A percentile compares a stretch with the other conserved stretches of the same genome.
Evolutionary conservation across 2,329 filamentous ascomycete species (phyloP).

Genomic region (Penicillium sp.): DNA sequence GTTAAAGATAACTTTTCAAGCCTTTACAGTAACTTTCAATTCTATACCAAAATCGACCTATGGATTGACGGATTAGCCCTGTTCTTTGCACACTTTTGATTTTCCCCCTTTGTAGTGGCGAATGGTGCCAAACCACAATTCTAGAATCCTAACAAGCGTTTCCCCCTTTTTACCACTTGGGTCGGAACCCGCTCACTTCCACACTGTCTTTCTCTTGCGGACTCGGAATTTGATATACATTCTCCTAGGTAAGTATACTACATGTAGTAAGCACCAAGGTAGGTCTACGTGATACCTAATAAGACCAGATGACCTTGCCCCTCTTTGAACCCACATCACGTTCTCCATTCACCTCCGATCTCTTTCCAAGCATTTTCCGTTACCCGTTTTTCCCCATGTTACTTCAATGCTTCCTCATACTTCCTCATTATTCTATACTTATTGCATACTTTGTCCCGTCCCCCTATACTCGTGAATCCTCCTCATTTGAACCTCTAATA

Average conservation of each 20-base stretch:
- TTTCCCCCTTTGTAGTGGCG: constrained; percentile 21
- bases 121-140: constrained; percentile 23
- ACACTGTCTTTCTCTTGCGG: not conserved
- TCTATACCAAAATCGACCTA: constrained; percentile 7
- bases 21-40: constrained; percentile 18
- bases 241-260: too few relatives aligned
- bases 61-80: constrained; percentile 21
- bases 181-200: not conserved
- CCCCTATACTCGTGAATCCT: not conserved
- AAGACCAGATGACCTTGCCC: constrained; percentile 9
- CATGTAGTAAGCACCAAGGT: not conserved
- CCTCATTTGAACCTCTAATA: not conserved
- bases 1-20: too few relatives aligned
- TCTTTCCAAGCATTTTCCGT: not conserved
- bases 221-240: not conserved
- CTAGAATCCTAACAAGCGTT: constrained; percentile 3
- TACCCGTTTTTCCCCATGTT: constrained; percentile 9
- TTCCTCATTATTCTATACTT: not conserved
- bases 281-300: not conserved
- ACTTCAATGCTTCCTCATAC: constrained; percentile 9
- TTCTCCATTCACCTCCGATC: constrained; percentile 7
- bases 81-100: constrained; percentile 16
- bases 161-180: constrained; percentile 13
- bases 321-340: constrained; percentile 5
- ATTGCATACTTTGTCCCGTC: not conserved